A percentile compares a stretch with the other conserved stretches of the same genome.
Evolutionary conservation across 1,139 yeast genomes (phyloP).

Genomic region (Geotrichum aggregatum): DNA sequence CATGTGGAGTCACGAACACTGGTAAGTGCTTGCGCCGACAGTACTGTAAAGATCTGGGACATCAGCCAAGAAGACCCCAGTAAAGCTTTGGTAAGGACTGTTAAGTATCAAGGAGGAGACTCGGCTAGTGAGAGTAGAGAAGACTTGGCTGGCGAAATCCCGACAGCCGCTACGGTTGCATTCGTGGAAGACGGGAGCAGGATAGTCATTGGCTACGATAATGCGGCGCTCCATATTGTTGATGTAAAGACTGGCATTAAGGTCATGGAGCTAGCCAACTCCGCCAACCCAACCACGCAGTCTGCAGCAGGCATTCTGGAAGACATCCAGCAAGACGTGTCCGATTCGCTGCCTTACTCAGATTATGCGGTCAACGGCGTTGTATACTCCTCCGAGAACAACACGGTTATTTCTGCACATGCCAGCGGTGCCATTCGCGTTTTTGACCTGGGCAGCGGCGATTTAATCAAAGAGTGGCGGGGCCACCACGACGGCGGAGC

Average conservation of each 20-base stretch:
- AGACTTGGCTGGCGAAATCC: background rate
- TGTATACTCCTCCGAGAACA: constrained; percentile 8
- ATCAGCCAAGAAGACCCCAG: background rate
- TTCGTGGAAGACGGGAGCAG: constrained; percentile 25
- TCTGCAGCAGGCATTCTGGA: no score
- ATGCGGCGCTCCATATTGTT: constrained; percentile 29
- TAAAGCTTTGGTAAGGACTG: background rate
- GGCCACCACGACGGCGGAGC: constrained; percentile 44
- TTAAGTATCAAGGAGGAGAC: background rate
- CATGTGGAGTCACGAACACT: constrained; percentile 26
- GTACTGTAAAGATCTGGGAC: constrained; percentile 28
- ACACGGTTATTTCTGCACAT: constrained; percentile 19
- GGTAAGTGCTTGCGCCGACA: constrained; percentile 33
- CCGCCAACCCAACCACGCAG: no score
- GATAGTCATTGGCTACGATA: constrained; percentile 31
- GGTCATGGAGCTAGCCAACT: constrained; percentile 21
- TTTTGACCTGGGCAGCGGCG: constrained; percentile 19
- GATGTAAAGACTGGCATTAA: constrained; percentile 31
- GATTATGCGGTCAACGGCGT: constrained; percentile 3
- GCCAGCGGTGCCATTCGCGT: constrained; percentile 27
- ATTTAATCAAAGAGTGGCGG: constrained; percentile 23
- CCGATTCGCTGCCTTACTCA: background rate
- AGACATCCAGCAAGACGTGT: no score
- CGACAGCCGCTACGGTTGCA: constrained; percentile 11
- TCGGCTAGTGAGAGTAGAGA: background rate